phyloP scores from a whole-genome alignment of 1,139 yeast genomes.

The Taphrina sp. region DNA sequence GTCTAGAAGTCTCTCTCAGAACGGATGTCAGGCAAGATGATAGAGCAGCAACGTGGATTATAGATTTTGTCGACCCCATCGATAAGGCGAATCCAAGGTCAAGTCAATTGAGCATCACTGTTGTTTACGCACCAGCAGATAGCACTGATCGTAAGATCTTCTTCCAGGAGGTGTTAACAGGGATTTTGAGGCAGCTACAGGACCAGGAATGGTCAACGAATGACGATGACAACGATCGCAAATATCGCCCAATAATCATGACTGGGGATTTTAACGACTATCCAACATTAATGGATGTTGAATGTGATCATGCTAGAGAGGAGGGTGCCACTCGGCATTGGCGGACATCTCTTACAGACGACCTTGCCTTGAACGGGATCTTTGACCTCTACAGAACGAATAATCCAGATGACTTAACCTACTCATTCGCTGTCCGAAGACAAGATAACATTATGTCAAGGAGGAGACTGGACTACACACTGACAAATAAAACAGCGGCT shows the following conservation, averaged over 20 bases:
- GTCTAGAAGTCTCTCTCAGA: constrained; percentile 1
- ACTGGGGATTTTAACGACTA: constrained; percentile 9
- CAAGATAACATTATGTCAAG: neutral
- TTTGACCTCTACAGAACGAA: neutral
- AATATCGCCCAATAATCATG: neutral
- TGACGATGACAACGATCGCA: neutral
- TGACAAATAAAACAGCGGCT: neutral
- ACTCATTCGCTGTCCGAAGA: neutral
- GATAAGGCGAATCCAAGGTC: neutral
- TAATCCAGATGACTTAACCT: neutral
- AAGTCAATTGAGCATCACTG: neutral
- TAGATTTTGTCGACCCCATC: neutral
- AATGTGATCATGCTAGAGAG: neutral
- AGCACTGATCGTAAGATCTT: neutral
- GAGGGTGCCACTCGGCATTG: neutral
- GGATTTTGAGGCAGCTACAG: neutral
- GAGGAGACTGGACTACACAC: neutral
- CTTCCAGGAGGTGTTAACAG: neutral
- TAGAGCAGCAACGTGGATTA: neutral
- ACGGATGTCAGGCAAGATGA: neutral
- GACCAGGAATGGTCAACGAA: neutral
- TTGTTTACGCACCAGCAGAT: constrained; percentile 1
- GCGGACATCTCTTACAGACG: neutral
- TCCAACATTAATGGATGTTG: neutral
- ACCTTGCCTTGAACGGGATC: neutral